Percentiles rank a stretch among this genome's conserved stretches.
phyloP scores from a whole-genome alignment of 2,329 filamentous ascomycete genomes.

The Colletotrichum graminicola region DNA sequence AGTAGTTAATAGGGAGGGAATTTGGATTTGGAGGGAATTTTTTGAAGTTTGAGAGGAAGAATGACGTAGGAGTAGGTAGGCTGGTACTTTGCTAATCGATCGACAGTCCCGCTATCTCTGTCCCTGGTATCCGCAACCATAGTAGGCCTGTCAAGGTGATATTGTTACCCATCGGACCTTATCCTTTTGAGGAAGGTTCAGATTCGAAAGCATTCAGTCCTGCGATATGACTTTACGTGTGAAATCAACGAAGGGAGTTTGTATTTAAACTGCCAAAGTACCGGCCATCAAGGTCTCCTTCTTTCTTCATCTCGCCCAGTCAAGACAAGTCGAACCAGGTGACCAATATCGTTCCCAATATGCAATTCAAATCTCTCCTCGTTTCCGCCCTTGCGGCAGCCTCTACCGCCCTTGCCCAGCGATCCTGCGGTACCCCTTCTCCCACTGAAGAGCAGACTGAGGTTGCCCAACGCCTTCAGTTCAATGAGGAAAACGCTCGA shows the following conservation, averaged over 20 bases:
- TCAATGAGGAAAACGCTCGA: slow-evolving; percentile 35
- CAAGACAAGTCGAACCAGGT: slow-evolving; percentile 30
- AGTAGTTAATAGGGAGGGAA: no score
- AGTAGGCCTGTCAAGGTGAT: not conserved
- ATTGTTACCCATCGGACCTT: slow-evolving; percentile 4
- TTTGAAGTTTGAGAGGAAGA: no score
- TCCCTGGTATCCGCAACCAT: not conserved
- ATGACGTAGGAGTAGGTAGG: no score
- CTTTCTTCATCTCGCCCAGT: slow-evolving; percentile 16
- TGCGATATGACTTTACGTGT: not conserved
- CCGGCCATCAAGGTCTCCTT: slow-evolving; percentile 31
- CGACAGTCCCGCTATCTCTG: no score
- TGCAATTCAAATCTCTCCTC: slow-evolving; percentile 39
- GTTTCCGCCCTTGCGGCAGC: slow-evolving; percentile 38
- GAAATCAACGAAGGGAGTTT: not conserved
- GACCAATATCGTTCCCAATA: slow-evolving; percentile 19
- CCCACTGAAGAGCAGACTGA: slow-evolving; percentile 33
- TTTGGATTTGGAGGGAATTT: no score
- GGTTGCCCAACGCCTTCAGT: slow-evolving; percentile 30
- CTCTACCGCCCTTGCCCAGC: slow-evolving; percentile 36
- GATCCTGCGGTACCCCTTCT: slow-evolving; percentile 38
- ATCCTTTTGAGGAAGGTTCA: slow-evolving; percentile 38
- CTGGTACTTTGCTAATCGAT: no score
- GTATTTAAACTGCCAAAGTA: slow-evolving; percentile 29
- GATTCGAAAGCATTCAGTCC: not conserved